A percentile compares a stretch with the other conserved stretches of the same genome.
phyloP scores from a whole-genome alignment of 139 green algal species.

The Haematococcus sp. region DNA sequence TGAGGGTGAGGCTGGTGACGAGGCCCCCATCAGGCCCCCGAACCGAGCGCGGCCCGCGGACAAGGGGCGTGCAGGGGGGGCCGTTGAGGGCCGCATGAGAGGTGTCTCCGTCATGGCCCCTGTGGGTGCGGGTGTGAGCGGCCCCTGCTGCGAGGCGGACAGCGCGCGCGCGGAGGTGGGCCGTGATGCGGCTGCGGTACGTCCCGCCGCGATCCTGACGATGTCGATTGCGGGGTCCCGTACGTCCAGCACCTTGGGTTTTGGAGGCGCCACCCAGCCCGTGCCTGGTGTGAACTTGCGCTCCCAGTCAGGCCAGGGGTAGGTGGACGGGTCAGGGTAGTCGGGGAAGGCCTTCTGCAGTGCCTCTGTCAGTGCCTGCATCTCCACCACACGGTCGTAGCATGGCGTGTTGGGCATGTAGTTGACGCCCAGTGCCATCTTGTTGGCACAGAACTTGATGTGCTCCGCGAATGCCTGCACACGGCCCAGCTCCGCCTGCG shows the following conservation, averaged over 20 bases:
- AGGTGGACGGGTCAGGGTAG: neutral
- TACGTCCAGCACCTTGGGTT: neutral
- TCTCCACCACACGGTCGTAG: slow-evolving; percentile 67
- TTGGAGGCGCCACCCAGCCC: slow-evolving; percentile 31
- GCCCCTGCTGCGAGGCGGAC: neutral
- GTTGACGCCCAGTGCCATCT: slow-evolving; percentile 62
- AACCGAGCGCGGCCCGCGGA: neutral
- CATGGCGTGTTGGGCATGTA: slow-evolving; percentile 56
- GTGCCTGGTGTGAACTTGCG: slow-evolving; percentile 13
- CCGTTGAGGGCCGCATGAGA: neutral
- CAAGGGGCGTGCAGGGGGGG: neutral
- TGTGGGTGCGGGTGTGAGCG: neutral
- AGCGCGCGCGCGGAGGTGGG: neutral
- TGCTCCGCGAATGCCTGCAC: slow-evolving; percentile 59
- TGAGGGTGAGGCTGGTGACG: no score
- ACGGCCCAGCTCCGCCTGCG: slow-evolving; percentile 34
- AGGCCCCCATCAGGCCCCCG: no score
- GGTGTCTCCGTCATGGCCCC: neutral
- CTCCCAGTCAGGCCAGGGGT: slow-evolving; percentile 43
- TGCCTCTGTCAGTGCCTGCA: slow-evolving; percentile 48
- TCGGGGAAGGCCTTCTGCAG: slow-evolving; percentile 41
- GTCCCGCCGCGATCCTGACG: neutral
- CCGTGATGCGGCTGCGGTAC: neutral
- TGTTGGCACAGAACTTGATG: slow-evolving; percentile 53
- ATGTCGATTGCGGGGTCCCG: neutral